These are phyloP conservation scores for Neofusicoccum laricinum DNA, from an alignment of 2,329 filamentous ascomycete genomes.

Conservation along the genomic window DNA sequence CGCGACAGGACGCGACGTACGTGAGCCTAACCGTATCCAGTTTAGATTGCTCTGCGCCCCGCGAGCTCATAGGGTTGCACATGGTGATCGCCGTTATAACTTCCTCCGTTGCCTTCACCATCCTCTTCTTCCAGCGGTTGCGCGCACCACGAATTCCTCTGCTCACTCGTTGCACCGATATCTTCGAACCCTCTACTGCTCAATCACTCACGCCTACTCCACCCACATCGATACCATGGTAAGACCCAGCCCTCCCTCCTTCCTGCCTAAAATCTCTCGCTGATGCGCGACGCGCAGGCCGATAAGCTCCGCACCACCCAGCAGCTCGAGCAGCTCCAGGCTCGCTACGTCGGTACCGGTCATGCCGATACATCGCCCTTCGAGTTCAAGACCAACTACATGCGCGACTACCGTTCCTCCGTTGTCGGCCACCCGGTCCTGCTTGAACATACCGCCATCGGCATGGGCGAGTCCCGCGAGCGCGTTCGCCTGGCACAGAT, in stretches of 20 bases:
- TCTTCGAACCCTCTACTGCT: neutral
- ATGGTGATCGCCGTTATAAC: conserved; percentile 13
- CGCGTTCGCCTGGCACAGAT: conserved; percentile 78
- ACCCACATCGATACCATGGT: neutral
- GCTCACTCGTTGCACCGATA: neutral
- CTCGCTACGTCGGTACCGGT: conserved; percentile 92
- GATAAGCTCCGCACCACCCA: conserved; percentile 98
- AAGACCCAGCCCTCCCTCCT: neutral
- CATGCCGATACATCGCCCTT: conserved; percentile 96
- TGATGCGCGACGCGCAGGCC: conserved; percentile 52
- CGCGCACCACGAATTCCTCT: neutral
- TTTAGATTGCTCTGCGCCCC: neutral
- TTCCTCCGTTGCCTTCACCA: neutral
- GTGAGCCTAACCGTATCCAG: neutral
- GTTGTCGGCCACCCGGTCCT: conserved; percentile 88
- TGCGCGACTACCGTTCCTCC: conserved; percentile 86
- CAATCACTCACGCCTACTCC: no score
- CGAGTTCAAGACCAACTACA: conserved; percentile 96
- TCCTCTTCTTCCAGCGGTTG: neutral
- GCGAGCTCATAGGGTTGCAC: neutral
- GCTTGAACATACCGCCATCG: conserved; percentile 83
- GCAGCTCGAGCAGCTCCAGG: conserved; percentile 94
- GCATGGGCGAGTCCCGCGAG: conserved; percentile 79
- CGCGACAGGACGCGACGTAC: neutral
- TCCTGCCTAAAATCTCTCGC: neutral